Evolutionary conservation across 148 eudicot species (phyloP).

Genomic region (Chenopodium suecicum): DNA sequence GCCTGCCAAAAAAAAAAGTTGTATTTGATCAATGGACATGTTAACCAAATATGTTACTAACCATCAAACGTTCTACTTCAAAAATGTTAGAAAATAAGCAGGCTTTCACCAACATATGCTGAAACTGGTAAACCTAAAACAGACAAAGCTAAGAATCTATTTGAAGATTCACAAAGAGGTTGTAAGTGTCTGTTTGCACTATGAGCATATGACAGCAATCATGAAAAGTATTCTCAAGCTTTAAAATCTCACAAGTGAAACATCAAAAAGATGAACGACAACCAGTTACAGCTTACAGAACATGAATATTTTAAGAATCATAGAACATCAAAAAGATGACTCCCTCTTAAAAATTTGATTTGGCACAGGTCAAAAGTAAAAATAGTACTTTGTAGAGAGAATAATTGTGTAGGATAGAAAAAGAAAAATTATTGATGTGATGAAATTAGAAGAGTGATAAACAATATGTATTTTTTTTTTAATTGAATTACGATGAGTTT

Average conservation of each 20-base stretch:
- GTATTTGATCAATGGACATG: neutral
- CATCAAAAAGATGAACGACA: no score
- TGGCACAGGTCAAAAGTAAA: neutral
- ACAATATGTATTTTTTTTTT: neutral
- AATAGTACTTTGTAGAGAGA: neutral
- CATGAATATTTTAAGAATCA: neutral
- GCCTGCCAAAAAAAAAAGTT: slow-evolving; percentile 51
- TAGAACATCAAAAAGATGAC: neutral
- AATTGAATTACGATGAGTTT: neutral
- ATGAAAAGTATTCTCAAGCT: neutral
- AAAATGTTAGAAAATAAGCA: neutral
- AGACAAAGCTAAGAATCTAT: neutral
- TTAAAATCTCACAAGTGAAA: neutral
- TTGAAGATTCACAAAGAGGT: neutral
- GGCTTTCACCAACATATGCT: neutral
- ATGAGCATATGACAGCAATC: neutral
- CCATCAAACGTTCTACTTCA: neutral
- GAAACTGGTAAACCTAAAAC: neutral
- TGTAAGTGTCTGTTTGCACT: neutral
- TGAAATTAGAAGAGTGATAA: neutral
- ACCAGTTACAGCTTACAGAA: no score
- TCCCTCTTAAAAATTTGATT: no score
- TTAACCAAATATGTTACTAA: neutral
- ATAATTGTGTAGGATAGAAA: neutral
- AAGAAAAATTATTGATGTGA: neutral